A percentile compares a stretch with the other conserved stretches of the same genome.
Evolutionary conservation across 2,329 filamentous ascomycete genomes (phyloP).

Genomic region (Xylaria sp.): DNA sequence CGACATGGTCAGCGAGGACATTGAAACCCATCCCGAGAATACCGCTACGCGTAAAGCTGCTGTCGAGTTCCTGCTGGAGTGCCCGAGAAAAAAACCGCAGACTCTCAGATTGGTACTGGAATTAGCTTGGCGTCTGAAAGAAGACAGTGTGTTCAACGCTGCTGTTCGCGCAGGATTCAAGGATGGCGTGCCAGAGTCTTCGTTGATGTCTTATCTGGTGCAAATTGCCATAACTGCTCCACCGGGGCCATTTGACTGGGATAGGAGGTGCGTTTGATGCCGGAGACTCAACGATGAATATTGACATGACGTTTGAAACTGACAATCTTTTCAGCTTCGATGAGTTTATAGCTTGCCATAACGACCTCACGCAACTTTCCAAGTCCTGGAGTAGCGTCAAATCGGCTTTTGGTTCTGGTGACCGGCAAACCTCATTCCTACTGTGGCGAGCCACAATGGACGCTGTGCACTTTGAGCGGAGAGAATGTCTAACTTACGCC

Average conservation of each 20-base stretch:
- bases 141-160: conserved; percentile 2
- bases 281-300: background rate
- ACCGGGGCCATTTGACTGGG: conserved; percentile 4
- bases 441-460: conserved; percentile 6
- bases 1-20: conserved; percentile 2
- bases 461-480: background rate
- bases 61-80: background rate
- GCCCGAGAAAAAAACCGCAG: background rate
- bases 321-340: conserved; percentile 5
- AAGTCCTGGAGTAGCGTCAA: conserved; percentile 2
- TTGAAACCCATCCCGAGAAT: background rate
- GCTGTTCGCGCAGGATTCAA: conserved; percentile 5
- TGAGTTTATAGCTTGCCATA: conserved; percentile 3
- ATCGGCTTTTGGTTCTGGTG: background rate
- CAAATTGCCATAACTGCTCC: background rate
- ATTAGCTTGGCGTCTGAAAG: conserved; percentile 3
- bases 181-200: background rate
- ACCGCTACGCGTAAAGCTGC: background rate
- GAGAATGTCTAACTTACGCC: background rate
- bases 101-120: background rate
- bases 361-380: background rate
- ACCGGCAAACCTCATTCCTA: conserved; percentile 7
- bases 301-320: background rate
- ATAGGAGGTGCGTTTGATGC: conserved; percentile 8
- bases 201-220: background rate